Evolutionary conservation across 345 rosid genomes (phyloP).

Genomic region (Garcia nutans): DNA sequence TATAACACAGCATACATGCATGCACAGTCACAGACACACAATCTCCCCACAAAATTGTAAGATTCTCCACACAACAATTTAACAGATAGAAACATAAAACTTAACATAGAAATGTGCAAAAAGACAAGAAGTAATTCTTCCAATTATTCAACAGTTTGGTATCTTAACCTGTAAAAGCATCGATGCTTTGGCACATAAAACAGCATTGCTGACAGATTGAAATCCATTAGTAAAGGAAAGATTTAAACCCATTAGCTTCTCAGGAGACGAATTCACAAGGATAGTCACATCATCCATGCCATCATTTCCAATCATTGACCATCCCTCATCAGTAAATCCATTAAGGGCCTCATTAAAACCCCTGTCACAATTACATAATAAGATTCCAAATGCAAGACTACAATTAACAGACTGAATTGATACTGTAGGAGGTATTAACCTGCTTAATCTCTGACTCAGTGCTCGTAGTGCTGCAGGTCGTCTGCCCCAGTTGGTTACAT

Average conservation of each 20-base stretch:
- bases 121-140: neutral
- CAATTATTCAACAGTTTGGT: neutral
- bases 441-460: constrained; percentile 94
- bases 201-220: constrained; percentile 72
- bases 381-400: constrained; percentile 12
- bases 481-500: constrained; percentile 83
- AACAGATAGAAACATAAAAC: neutral
- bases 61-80: neutral
- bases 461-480: constrained; percentile 95
- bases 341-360: constrained; percentile 98
- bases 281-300: constrained; percentile 96
- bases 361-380: constrained; percentile 37
- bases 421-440: constrained; percentile 41
- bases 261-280: constrained; percentile 90
- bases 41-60: neutral
- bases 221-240: constrained; percentile 83
- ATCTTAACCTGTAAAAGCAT: constrained; percentile 92
- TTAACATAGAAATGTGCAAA: neutral
- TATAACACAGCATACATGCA: neutral
- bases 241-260: constrained; percentile 88
- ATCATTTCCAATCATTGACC: constrained; percentile 90
- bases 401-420: neutral
- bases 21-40: neutral
- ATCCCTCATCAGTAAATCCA: constrained; percentile 95
- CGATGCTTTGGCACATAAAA: constrained; percentile 93